Evolutionary conservation across 2,329 filamentous ascomycete species (phyloP).

Genomic region (Aureobasidium zeae): DNA sequence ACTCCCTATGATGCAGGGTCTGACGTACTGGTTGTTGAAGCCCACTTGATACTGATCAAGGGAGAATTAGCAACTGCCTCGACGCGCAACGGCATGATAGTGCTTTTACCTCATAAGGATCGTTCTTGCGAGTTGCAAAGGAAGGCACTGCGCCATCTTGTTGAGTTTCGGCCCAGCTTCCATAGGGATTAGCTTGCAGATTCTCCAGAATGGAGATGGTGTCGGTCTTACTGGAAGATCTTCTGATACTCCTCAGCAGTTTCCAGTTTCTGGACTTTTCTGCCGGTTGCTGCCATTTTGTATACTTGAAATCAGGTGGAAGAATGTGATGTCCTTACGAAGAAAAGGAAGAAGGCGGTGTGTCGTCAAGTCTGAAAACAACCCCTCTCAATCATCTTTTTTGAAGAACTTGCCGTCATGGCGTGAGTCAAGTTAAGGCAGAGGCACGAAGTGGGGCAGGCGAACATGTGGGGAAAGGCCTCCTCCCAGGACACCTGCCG

Average conservation of each 20-base stretch:
- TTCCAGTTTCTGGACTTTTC: slow-evolving; percentile 15
- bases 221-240: slow-evolving; percentile 18
- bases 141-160: slow-evolving; percentile 47
- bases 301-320: background rate
- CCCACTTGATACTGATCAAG: slow-evolving; percentile 45
- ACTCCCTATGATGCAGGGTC: background rate
- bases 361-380: background rate
- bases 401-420: background rate
- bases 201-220: background rate
- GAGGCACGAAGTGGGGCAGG: slow-evolving; percentile 7
- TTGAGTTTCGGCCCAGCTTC: slow-evolving; percentile 50
- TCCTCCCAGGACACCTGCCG: slow-evolving; percentile 9
- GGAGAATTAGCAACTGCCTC: slow-evolving; percentile 10
- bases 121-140: slow-evolving; percentile 45
- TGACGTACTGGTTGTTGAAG: slow-evolving; percentile 42
- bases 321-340: background rate
- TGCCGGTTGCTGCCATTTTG: slow-evolving; percentile 4
- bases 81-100: too few species aligned
- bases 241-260: slow-evolving; percentile 18
- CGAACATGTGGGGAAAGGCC: slow-evolving; percentile 10
- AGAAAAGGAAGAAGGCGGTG: background rate
- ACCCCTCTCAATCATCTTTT: background rate
- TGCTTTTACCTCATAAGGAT: slow-evolving; percentile 43
- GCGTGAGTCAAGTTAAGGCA: background rate
- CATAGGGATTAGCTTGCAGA: slow-evolving; percentile 7